Percentiles rank a stretch among this genome's conserved stretches.
Conservation (phyloP, 23 red algal genomes). For the Agarophyton chilense region DNA sequence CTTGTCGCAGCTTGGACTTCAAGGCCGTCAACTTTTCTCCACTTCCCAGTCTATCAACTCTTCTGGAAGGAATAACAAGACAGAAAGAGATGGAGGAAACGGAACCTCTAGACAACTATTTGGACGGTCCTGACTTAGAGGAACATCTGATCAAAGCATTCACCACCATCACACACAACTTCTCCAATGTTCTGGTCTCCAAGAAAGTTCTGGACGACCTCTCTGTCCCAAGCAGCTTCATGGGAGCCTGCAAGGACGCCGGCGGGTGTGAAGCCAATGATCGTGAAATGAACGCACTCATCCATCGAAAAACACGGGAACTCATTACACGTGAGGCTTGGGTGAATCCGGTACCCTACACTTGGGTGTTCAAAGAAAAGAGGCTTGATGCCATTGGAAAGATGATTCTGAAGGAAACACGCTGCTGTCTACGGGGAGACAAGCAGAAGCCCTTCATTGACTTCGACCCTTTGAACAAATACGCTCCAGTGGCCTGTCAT, state of each 20-base stretch:
- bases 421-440: not conserved
- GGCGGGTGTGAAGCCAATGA: not conserved
- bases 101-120: too few relatives aligned
- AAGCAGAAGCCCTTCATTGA: not conserved
- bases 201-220: too few relatives aligned
- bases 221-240: too few relatives aligned
- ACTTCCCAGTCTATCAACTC: not conserved
- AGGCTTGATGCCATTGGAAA: not conserved
- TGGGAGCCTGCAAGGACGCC: not conserved
- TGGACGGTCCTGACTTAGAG: too few relatives aligned
- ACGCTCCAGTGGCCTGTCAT: too few relatives aligned
- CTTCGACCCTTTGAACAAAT: not conserved
- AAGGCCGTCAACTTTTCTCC: not conserved
- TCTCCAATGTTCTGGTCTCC: too few relatives aligned
- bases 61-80: not conserved
- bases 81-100: not conserved
- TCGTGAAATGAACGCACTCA: too few relatives aligned
- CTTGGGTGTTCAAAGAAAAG: constrained; percentile 1
- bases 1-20: not conserved
- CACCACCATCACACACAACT: too few relatives aligned
- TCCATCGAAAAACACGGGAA: not conserved
- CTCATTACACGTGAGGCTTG: not conserved
- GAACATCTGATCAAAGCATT: too few relatives aligned
- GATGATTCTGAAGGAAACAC: not conserved
- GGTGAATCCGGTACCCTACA: not conserved